Percentiles rank a stretch among this genome's conserved stretches.
phyloP scores from a whole-genome alignment of 495 filamentous ascomycete species.

The Neurospora africana region DNA sequence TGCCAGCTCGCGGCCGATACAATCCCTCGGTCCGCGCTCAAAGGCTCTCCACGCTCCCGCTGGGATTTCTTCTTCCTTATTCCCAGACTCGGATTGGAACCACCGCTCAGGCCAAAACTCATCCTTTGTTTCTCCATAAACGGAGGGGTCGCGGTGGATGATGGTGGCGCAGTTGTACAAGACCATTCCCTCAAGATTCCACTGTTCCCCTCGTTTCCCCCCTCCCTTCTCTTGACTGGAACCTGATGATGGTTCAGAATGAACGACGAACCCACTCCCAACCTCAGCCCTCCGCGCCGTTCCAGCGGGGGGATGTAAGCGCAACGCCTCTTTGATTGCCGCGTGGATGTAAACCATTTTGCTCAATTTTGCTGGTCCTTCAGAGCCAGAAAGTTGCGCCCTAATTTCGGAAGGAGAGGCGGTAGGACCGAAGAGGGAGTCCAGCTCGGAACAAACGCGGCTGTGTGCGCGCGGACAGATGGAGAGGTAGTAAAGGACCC shows the following conservation, averaged over 20 bases:
- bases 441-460: constrained; percentile 36
- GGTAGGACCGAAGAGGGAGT: constrained; percentile 26
- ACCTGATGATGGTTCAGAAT: neutral
- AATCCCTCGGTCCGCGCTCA: constrained; percentile 43
- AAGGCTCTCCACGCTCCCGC: constrained; percentile 42
- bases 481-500: constrained; percentile 37
- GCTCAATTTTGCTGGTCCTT: constrained; percentile 35
- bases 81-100: constrained; percentile 38
- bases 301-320: constrained; percentile 34
- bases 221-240: neutral
- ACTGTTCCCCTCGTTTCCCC: constrained; percentile 46
- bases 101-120: constrained; percentile 54
- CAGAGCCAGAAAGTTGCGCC: constrained; percentile 6
- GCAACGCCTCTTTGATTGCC: constrained; percentile 43
- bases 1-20: constrained; percentile 49
- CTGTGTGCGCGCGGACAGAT: constrained; percentile 29
- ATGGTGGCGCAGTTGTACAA: constrained; percentile 42
- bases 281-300: constrained; percentile 25
- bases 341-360: constrained; percentile 34
- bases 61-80: constrained; percentile 19
- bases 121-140: constrained; percentile 45
- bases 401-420: constrained; percentile 14
- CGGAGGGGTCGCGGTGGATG: constrained; percentile 47
- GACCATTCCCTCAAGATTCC: constrained; percentile 38
- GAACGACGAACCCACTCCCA: constrained; percentile 15